phyloP scores from a whole-genome alignment of 1,284 basidiomycete genomes.

The Ustilago trichophora region DNA sequence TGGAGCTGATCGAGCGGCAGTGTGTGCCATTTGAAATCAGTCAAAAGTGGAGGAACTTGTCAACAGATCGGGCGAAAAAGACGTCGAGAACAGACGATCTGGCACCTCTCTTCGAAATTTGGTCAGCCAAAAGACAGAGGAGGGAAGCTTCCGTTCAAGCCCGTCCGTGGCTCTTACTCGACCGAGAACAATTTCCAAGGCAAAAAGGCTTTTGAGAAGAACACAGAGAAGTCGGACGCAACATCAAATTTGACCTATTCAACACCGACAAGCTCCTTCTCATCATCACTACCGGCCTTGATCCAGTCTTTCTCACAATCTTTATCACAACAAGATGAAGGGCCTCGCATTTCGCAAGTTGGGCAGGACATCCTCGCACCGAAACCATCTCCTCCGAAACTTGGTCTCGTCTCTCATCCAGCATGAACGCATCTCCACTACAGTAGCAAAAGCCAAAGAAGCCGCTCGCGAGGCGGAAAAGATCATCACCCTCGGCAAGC shows the following conservation, averaged over 20 bases:
- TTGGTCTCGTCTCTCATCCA: conserved; percentile 92
- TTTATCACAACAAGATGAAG: conserved; percentile 62
- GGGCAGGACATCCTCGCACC: conserved; percentile 50
- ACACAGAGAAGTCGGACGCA: no score
- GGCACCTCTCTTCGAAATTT: not conserved
- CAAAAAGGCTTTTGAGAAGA: no score
- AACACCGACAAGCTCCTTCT: not conserved
- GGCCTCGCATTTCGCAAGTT: conserved; percentile 64
- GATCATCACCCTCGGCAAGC: conserved; percentile 70
- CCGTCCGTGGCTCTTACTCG: conserved; percentile 18
- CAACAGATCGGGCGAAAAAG: not conserved
- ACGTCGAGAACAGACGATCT: no score
- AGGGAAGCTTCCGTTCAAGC: conserved; percentile 19
- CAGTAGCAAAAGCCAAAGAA: conserved; percentile 93
- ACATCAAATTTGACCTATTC: not conserved
- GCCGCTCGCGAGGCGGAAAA: conserved; percentile 91
- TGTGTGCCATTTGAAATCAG: no score
- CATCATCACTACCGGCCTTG: not conserved
- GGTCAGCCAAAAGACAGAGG: conserved; percentile 15
- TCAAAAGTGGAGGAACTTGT: not conserved
- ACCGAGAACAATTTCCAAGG: conserved; percentile 28
- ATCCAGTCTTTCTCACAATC: not conserved
- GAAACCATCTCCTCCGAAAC: conserved; percentile 70
- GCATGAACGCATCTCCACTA: conserved; percentile 96
- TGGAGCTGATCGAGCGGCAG: no score